Conservation (phyloP, 2,329 filamentous ascomycete genomes). For the Drechslera avenae region DNA sequence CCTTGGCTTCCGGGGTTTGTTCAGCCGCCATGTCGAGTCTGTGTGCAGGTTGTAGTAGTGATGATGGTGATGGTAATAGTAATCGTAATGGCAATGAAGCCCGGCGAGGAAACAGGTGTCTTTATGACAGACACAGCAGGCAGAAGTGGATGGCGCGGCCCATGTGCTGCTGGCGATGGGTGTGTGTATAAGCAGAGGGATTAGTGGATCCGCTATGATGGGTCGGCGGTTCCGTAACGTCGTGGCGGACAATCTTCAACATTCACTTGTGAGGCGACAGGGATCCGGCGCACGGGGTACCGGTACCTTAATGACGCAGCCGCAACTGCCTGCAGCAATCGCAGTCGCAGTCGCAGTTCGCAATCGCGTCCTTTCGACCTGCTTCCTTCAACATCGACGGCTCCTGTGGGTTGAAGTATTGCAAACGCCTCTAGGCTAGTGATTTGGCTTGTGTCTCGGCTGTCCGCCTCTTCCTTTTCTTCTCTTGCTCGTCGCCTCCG, state of each 20-base stretch:
- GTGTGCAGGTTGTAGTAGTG: background rate
- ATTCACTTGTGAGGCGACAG: conserved; percentile 30
- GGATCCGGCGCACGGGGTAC: conserved; percentile 25
- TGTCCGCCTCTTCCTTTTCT: background rate
- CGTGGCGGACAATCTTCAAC: conserved; percentile 12
- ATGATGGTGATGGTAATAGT: background rate
- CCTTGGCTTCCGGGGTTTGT: conserved; percentile 63
- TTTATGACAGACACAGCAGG: conserved; percentile 30
- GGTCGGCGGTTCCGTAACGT: conserved; percentile 30
- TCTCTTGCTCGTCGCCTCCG: background rate
- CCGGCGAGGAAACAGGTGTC: conserved; percentile 2
- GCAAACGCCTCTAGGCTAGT: background rate
- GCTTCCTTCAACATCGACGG: conserved; percentile 27
- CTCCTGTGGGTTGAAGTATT: conserved; percentile 2
- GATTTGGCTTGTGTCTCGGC: conserved; percentile 1
- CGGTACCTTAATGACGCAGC: conserved; percentile 28
- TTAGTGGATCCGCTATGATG: conserved; percentile 16
- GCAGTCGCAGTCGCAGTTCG: background rate
- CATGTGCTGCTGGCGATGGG: conserved; percentile 13
- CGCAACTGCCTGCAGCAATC: conserved; percentile 31
- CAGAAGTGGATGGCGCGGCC: conserved; percentile 27
- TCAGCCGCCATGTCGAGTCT: conserved; percentile 39
- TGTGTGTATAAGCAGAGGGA: conserved; percentile 3
- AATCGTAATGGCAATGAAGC: background rate
- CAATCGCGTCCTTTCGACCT: conserved; percentile 27